phyloP scores from a whole-genome alignment of 805 yeast genomes.

The Hyphopichia homilentoma region DNA sequence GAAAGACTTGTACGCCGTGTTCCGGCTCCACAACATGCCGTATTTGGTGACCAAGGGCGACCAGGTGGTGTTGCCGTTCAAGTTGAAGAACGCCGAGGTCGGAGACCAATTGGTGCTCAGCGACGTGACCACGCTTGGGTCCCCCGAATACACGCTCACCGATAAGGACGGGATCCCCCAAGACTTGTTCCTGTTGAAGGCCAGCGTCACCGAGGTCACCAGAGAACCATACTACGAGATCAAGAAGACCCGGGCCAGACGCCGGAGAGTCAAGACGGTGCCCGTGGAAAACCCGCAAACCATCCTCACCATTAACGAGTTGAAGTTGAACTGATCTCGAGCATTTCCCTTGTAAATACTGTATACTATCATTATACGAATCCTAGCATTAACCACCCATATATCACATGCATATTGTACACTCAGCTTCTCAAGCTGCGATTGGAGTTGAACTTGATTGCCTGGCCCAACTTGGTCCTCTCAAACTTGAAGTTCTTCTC shows the following conservation, averaged over 20 bases:
- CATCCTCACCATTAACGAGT: slow-evolving; percentile 69
- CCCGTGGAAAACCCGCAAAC: slow-evolving; percentile 77
- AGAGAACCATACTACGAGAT: slow-evolving; percentile 65
- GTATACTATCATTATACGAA: too few species aligned
- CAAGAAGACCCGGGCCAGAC: slow-evolving; percentile 62
- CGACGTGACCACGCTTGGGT: slow-evolving; percentile 79
- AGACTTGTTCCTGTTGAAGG: slow-evolving; percentile 56
- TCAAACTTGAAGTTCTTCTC: slow-evolving; percentile 45
- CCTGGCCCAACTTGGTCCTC: slow-evolving; percentile 51
- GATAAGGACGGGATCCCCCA: slow-evolving; percentile 19
- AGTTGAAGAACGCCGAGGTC: slow-evolving; percentile 68
- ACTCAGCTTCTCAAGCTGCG: slow-evolving; percentile 6
- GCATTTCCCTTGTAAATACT: too few species aligned
- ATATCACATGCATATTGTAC: slow-evolving; percentile 3
- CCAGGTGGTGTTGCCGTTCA: slow-evolving; percentile 71
- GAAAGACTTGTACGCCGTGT: slow-evolving; percentile 68
- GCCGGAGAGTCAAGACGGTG: slow-evolving; percentile 72
- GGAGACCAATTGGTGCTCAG: slow-evolving; percentile 79
- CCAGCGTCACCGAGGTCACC: slow-evolving; percentile 82
- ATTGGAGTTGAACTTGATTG: slow-evolving; percentile 39
- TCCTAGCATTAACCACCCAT: too few species aligned
- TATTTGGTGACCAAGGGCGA: slow-evolving; percentile 92
- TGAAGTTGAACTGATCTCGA: slow-evolving; percentile 47
- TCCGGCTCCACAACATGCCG: slow-evolving; percentile 78
- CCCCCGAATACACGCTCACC: slow-evolving; percentile 62